Evolutionary conservation across 768 basidiomycete genomes (phyloP), one percentile per base, ranked within the genome.

Genomic region (Suillus placidus): DNA sequence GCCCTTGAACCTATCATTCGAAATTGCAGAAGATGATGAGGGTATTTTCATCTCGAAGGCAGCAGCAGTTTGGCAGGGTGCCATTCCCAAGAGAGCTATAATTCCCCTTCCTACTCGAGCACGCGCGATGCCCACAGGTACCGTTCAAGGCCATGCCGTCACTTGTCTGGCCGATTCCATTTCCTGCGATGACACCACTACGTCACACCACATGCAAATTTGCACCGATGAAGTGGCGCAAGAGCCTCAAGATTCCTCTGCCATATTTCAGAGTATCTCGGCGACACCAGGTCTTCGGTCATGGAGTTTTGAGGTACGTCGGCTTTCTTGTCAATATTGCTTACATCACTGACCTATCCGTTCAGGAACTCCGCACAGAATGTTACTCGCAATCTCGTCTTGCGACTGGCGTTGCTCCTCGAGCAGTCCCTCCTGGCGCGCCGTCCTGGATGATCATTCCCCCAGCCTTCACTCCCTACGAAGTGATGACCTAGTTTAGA

Each of bases 291-390:
- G 76, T 9, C 71, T 76, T 0, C 20, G 61, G 0, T 66, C 62
- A 0, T 73, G 71, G 71, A 77, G 76, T 64, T 76, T 76, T 65
- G 75, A 76, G 69, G 74, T 72, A n/a, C n/a, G 67, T 49, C 47
- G 6, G 8, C 8, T 13, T 38, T 7, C 5, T 6, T 34, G 8
- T 45, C 2, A 16, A 38, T 40, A 5, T 49, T 35, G 20, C 8
- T 35, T 8, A 23, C 5, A 10, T 23, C 32, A 16, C 47, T 26
- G 38, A 23, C 20, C 6, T 40, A 42, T 43, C n/a, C 9, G 16
- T 40, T 2, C 20, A 74, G 75, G 75, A 76, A 61, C 61, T 76
- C 13, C 74, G 75, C 0, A 64, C 64, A 12, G 75, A 76, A 64
- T 77, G 76, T 49, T 76, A 76, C n/a, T 75, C 71, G 5, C 75